Conservation (phyloP, 2,329 filamentous ascomycete species). For the Fusarium sp. region DNA sequence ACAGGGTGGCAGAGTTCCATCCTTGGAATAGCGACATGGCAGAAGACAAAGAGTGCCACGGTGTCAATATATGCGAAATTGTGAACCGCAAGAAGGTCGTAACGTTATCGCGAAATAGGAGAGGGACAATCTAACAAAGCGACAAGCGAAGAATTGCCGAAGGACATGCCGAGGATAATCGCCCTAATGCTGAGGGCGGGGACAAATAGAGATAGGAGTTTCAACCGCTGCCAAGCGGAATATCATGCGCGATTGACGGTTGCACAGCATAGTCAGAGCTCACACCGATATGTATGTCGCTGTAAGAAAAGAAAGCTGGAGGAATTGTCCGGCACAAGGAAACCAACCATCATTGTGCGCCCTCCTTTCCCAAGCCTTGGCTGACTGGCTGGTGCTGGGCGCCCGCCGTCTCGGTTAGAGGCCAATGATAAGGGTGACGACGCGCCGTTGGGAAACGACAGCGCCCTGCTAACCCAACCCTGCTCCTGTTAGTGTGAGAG, state of each 20-base stretch:
- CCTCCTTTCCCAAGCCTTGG: background rate
- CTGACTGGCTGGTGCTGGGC: background rate
- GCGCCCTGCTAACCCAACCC: conserved; percentile 11
- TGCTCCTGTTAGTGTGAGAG: conserved; percentile 2
- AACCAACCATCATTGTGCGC: conserved; percentile 7
- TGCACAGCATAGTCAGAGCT: conserved; percentile 2
- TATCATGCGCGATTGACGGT: background rate
- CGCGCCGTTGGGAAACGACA: conserved; percentile 7
- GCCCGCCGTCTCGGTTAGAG: background rate
- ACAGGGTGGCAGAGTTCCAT: background rate
- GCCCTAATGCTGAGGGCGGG: background rate
- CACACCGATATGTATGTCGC: background rate
- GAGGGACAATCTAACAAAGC: conserved; percentile 41
- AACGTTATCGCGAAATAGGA: background rate
- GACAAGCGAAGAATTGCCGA: conserved; percentile 17
- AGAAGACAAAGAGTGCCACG: background rate
- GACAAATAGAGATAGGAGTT: background rate
- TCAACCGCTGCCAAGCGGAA: conserved; percentile 4
- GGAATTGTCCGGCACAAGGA: background rate
- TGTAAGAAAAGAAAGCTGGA: background rate
- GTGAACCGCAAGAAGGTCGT: background rate
- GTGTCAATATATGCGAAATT: background rate
- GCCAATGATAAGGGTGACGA: conserved; percentile 9
- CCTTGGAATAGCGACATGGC: background rate
- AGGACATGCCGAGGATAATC: background rate